These are phyloP conservation scores for Metschnikowia kofuensis DNA, from an alignment of 805 yeast species.

Conservation along the genomic window DNA sequence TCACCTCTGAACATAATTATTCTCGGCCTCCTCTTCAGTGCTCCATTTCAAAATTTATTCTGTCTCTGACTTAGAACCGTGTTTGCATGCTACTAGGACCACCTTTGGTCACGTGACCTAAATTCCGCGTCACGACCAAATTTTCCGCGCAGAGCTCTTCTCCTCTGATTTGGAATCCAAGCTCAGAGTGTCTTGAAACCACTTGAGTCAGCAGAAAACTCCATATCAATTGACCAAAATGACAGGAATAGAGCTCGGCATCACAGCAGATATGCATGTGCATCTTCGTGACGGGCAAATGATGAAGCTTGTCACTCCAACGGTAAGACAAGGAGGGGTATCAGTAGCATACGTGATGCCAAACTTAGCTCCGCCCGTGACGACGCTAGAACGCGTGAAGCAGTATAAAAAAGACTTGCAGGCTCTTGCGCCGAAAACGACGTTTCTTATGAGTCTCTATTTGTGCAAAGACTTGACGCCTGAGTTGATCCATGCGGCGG, in stretches of 20 bases:
- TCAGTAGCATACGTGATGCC: constrained; percentile 96
- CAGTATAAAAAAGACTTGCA: constrained; percentile 66
- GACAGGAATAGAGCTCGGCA: constrained; percentile 53
- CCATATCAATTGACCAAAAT: constrained; percentile 1
- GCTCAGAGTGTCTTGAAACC: too few species aligned
- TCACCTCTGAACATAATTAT: too few species aligned
- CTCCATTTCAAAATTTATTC: too few species aligned
- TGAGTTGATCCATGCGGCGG: constrained; percentile 78
- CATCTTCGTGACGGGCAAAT: constrained; percentile 91
- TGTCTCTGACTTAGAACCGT: too few species aligned
- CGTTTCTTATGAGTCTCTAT: constrained; percentile 89
- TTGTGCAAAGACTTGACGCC: constrained; percentile 79
- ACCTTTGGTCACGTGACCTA: too few species aligned
- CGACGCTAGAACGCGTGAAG: constrained; percentile 67
- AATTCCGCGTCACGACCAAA: too few species aligned
- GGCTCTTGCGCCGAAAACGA: constrained; percentile 71
- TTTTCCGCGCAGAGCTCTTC: too few species aligned
- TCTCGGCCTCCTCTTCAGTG: too few species aligned
- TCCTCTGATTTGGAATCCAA: too few species aligned
- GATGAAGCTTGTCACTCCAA: constrained; percentile 91
- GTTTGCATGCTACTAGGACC: too few species aligned
- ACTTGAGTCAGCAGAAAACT: too few species aligned
- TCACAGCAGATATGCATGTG: constrained; percentile 91
- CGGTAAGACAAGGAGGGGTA: constrained; percentile 85
- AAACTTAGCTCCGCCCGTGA: constrained; percentile 87